Evolutionary conservation across 805 yeast species (phyloP).

Genomic region (Yamadazyma kitorensis): DNA sequence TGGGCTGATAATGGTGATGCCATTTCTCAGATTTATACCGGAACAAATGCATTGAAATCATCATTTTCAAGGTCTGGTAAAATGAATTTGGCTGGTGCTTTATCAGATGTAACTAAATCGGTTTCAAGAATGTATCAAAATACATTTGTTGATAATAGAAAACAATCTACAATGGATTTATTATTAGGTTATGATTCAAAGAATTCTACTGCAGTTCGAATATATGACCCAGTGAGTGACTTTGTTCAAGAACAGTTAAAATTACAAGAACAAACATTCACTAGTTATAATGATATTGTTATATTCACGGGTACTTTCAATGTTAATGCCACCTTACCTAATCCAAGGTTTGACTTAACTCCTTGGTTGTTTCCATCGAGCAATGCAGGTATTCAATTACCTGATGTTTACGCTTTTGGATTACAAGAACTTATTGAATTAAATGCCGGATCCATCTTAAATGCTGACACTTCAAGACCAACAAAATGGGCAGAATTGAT

Average conservation of each 20-base stretch:
- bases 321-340: slow-evolving; percentile 64
- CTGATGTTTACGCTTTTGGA: slow-evolving; percentile 87
- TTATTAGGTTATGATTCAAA: slow-evolving; percentile 74
- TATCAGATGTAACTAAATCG: slow-evolving; percentile 96
- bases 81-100: slow-evolving; percentile 94
- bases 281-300: slow-evolving; percentile 56
- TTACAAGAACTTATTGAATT: slow-evolving; percentile 93
- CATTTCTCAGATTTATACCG: slow-evolving; percentile 60
- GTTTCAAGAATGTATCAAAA: slow-evolving; percentile 94
- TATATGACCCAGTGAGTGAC: slow-evolving; percentile 88
- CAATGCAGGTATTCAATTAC: slow-evolving; percentile 38
- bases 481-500: slow-evolving; percentile 76
- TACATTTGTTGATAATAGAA: slow-evolving; percentile 88
- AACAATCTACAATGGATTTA: slow-evolving; percentile 86
- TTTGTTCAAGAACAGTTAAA: slow-evolving; percentile 67
- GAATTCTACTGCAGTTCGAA: slow-evolving; percentile 63
- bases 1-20: slow-evolving; percentile 76
- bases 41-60: slow-evolving; percentile 67
- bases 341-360: slow-evolving; percentile 52
- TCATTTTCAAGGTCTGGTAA: slow-evolving; percentile 93
- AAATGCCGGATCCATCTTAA: slow-evolving; percentile 85
- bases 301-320: slow-evolving; percentile 85
- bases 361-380: slow-evolving; percentile 80
- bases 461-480: slow-evolving; percentile 78
- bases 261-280: slow-evolving; percentile 49